Evolutionary conservation across 768 basidiomycete genomes (phyloP), one percentile per base, ranked within the genome.

Genomic region (Pleurotus pulmonarius): DNA sequence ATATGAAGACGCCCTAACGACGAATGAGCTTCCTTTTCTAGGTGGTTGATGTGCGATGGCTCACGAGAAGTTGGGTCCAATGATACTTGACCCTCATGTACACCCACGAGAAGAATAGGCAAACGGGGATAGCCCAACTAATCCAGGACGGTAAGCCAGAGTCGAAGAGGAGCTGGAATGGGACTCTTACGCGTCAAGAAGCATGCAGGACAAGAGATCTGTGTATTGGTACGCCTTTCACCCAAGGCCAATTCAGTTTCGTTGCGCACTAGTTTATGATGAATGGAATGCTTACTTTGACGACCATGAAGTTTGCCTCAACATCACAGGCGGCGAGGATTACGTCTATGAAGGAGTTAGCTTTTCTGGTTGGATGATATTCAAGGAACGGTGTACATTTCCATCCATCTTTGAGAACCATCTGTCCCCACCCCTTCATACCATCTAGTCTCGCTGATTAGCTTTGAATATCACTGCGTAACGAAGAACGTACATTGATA

Each of bases 121-220:
- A 94, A 11, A 90, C 82, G 22, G 92, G 92, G 63, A 92, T 94
- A 1, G 92, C 92, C 92, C 91, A 93, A 53, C 88, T 90, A 48
- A 48, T 7, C 38, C 58, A 61, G 34, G 41, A 24, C 1, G 26
- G 64, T 20, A 60, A 40, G 29, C 25, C 39, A 48, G 18, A 20
- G 43, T 15, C 29, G 40, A 16, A 4, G n/a, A 18, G n/a, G 46
- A 15, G 11, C 37, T 11, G 24, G 16, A 16, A 45, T 24, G 34
- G 20, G 39, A 72, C 84, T 11, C 29, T 59, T 67, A 90, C 83
- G 92, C 90, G 64, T 94, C 91, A 46, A 94, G 84, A n/a, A 94
- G 81, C 90, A 93, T 93, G 69, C 90, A 92, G 1, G 92, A 94
- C 46, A 94, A 74, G 3, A 94, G 73, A 61, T 90, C 90, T 34